phyloP scores from a whole-genome alignment of 75 land plant genomes.

The Adiantum capillusveneris region DNA sequence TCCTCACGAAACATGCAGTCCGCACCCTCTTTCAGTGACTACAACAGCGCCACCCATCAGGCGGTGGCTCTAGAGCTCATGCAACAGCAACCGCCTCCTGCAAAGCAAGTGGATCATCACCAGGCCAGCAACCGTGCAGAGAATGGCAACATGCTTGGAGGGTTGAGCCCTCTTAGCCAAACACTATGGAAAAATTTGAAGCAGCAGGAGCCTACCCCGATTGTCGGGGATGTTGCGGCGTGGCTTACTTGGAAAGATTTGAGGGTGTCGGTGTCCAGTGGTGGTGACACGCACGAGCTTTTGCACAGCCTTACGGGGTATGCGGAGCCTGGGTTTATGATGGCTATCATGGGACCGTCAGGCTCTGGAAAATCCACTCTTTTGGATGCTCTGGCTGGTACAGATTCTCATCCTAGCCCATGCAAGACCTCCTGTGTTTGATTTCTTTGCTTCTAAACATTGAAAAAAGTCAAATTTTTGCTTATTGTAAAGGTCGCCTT shows the following conservation, averaged over 20 bases:
- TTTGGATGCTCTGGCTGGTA: constrained; percentile 67
- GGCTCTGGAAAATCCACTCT: constrained; percentile 87
- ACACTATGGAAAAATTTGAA: constrained; percentile 1
- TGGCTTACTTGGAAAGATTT: constrained; percentile 2
- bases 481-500: constrained; percentile 44
- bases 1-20: neutral
- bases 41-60: neutral
- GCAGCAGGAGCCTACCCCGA: constrained; percentile 6
- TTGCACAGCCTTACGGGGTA: constrained; percentile 68
- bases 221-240: neutral
- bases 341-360: constrained; percentile 86
- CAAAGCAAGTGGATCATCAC: neutral
- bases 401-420: neutral
- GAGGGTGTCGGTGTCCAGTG: neutral
- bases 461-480: neutral
- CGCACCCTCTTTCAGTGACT: neutral
- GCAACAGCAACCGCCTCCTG: neutral
- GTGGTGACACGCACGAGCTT: constrained; percentile 7
- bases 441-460: neutral
- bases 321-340: constrained; percentile 72
- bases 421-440: neutral
- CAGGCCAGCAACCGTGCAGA: neutral
- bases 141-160: neutral
- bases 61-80: neutral
- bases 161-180: neutral